Base-by-base conservation (phyloP, 1,284 basidiomycete genomes). In the Ganoderma sp. region DNA sequence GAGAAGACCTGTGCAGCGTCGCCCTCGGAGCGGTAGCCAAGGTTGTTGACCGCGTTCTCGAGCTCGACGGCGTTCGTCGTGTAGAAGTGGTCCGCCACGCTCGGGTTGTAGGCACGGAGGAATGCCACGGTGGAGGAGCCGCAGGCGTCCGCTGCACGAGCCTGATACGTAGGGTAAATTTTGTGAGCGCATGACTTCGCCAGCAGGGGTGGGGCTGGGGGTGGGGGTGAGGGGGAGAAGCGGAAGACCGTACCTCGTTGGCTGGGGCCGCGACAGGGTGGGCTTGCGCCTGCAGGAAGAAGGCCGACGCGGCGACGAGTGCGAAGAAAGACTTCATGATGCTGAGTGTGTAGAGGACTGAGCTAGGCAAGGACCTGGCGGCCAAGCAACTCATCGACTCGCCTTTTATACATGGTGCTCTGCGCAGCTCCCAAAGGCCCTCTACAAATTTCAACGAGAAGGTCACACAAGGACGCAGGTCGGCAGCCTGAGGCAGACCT, bases 291-390 rank as follows among this genome's bases (percentile, higher is more conserved):
- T n/a, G 48, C n/a, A 69, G 32, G 17, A 75, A 78, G 67, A 58
- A 43, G 2, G 50, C 76, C 1, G 75, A 80, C 48, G 58, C 41
- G 22, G n/a, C n/a, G 17, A 50, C n/a, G n/a, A 50, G n/a, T 50
- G 48, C 48, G 48, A 50, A 50, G 48, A 22, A 50, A 5, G 48
- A 50, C 48, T 50, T 50, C 48, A 50, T 50, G 48, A 6, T 39
- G 37, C 37, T 19, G 48, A 12, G 48, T 22, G 48, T 50, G 48
- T 22, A 22, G 48, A 50, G 48, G 48, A 50, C 19, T 50, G 48
- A 9, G 6, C 48, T 22, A 17, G 14, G 42, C 42, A 43, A 17
- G 48, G 48, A 22, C 48, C 48, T 50, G 48, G 9, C 8, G 48
- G 10, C 10, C 9, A 50, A 50, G 19, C 22, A 12, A 0, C 19